These are phyloP conservation scores for Tolypocladium sp. DNA, from an alignment of 2,329 filamentous ascomycete genomes.

Conservation along the genomic window DNA sequence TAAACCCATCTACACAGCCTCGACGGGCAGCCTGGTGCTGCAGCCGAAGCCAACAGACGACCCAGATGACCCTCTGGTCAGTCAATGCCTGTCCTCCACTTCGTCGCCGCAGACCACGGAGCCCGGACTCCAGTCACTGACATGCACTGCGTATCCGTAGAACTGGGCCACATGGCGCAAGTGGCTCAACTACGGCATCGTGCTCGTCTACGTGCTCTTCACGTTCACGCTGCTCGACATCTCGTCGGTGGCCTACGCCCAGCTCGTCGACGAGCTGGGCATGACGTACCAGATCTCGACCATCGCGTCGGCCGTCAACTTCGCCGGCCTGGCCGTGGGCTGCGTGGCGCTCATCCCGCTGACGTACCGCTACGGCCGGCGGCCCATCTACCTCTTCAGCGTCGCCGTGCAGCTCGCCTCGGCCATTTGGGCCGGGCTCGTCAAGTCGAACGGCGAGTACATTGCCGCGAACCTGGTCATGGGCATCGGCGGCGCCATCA, in stretches of 20 bases:
- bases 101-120: not conserved
- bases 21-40: not conserved
- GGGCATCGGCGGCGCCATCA: slow-evolving; percentile 26
- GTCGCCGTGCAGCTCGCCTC: slow-evolving; percentile 24
- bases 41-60: not conserved
- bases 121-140: not conserved
- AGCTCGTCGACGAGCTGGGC: not conserved
- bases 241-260: not conserved
- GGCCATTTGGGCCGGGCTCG: slow-evolving; percentile 30
- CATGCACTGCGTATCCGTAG: not conserved
- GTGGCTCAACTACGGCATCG: not conserved
- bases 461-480: slow-evolving; percentile 28
- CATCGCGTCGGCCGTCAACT: slow-evolving; percentile 3
- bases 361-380: slow-evolving; percentile 13
- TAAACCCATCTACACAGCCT: not conserved
- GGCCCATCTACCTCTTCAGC: slow-evolving; percentile 21
- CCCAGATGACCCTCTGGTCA: slow-evolving; percentile 1
- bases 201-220: not conserved
- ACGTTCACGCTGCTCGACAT: not conserved
- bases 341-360: slow-evolving; percentile 12
- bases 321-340: slow-evolving; percentile 10
- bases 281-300: not conserved
- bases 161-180: slow-evolving; percentile 1
- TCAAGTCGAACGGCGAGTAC: slow-evolving; percentile 30
- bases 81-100: not conserved